Conservation (phyloP, 2,329 filamentous ascomycete genomes). For the Cercospora nicotianae region DNA sequence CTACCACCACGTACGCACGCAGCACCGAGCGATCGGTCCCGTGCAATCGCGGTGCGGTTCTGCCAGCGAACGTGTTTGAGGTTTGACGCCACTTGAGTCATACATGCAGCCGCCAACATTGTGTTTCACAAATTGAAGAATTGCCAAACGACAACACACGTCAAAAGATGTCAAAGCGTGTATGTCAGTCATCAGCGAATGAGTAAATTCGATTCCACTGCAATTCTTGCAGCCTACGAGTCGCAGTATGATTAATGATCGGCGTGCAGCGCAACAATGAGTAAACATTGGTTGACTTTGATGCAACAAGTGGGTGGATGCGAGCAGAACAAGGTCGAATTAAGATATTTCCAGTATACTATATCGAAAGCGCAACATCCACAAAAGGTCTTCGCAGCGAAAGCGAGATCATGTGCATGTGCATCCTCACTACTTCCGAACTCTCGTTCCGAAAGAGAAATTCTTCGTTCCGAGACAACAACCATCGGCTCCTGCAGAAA, state of each 20-base stretch:
- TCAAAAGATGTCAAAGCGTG: neutral
- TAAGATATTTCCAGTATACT: too few species aligned
- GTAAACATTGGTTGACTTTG: neutral
- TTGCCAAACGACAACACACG: neutral
- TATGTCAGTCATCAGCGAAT: neutral
- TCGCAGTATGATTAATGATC: neutral
- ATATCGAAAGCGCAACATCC: too few species aligned
- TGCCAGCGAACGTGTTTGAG: neutral
- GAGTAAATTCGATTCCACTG: neutral
- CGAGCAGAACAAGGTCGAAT: too few species aligned
- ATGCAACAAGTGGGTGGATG: neutral
- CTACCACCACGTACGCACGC: neutral
- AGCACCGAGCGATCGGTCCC: neutral
- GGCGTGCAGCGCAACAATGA: neutral
- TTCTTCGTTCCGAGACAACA: neutral
- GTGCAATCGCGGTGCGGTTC: neutral
- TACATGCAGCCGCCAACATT: neutral
- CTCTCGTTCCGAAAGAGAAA: neutral
- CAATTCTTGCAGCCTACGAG: neutral
- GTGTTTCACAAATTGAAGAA: neutral
- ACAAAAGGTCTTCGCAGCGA: too few species aligned
- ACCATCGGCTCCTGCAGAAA: neutral
- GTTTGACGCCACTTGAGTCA: constrained; percentile 1
- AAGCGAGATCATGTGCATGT: too few species aligned
- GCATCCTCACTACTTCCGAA: neutral